Base-by-base conservation (phyloP, 2,329 filamentous ascomycete species). In the Alternaria arbusti region DNA sequence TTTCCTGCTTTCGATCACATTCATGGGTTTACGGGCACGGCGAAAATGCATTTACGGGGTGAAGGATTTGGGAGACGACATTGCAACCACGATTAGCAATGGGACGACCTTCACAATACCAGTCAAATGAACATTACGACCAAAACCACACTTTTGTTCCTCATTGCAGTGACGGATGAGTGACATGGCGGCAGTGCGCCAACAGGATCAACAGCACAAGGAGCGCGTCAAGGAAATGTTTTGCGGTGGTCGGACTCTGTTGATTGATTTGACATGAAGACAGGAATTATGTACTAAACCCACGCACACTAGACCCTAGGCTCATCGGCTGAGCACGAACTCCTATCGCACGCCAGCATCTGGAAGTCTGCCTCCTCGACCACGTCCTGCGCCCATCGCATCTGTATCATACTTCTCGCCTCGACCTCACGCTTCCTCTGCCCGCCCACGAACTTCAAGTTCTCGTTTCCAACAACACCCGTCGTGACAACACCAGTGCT, bases 391-490 rank as follows among this genome's bases (percentile, higher is more conserved):
- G 73, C 67, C 76, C 76, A 79, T 58, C 70, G 66, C 65, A 70
- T 73, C 15, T 73, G 67, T 4, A 76, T 59, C 74, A 78, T 76
- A 25, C 59, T 67, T 57, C 72, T 70, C 17, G 59, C 44, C 11
- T 61, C 61, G 10, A 58, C 61, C 36, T 56, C 60, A 30, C 75
- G 68, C 74, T 77, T 78, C 25, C 54, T 52, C 15, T 40, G 36
- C n/a, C 69, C 74, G 20, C 65, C 75, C 10, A 59, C 64, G 62
- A 85, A 85, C 63, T 78, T 63, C 66, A 85, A 61, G 10, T 83
- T 78, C 77, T 85, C 84, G 52, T 85, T 85, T 10, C 84, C 84
- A 9, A 84, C 80, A 0, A 86, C 84, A 7, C 83, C 81, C 12
- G 74, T 86, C 44, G 84, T 69, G 11, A 88, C 82, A 79, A 84